Conservation (phyloP, 2,329 filamentous ascomycete species). For the Aspergillus candidus region DNA sequence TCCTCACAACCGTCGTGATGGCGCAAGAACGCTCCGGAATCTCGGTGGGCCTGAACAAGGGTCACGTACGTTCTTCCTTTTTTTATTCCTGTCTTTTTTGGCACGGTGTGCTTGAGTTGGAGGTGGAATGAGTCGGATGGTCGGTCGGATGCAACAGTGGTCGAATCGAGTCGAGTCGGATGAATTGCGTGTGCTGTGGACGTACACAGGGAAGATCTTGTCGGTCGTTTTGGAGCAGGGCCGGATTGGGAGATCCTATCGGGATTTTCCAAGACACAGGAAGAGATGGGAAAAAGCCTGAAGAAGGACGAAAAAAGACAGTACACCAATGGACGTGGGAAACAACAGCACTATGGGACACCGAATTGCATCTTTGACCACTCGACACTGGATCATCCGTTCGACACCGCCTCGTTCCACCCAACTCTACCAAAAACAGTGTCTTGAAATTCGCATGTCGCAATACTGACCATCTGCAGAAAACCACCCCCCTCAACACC, state of each 20-base stretch:
- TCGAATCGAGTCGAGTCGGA: conserved; percentile 14
- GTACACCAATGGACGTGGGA: no score
- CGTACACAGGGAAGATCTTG: not conserved
- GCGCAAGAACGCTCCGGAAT: conserved; percentile 49
- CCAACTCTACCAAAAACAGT: no score
- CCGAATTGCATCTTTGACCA: not conserved
- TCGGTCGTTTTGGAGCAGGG: conserved; percentile 1
- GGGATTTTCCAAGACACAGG: not conserved
- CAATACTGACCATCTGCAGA: conserved; percentile 52
- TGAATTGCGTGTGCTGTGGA: not conserved
- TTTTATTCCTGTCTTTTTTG: conserved; percentile 1
- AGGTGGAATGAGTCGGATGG: conserved; percentile 9
- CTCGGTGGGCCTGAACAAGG: conserved; percentile 58
- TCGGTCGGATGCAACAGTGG: conserved; percentile 5
- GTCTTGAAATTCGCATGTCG: not conserved
- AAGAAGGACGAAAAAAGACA: no score
- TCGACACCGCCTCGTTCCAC: not conserved
- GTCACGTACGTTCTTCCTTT: conserved; percentile 54
- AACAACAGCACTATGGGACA: no score
- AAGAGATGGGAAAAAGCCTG: not conserved
- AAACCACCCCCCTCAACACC: conserved; percentile 69
- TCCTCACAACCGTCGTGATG: conserved; percentile 40
- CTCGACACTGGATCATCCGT: not conserved
- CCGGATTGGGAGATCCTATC: not conserved
- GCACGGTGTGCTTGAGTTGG: not conserved